Evolutionary conservation across 2,329 filamentous ascomycete species (phyloP), one percentile per base, ranked within the genome.

Genomic region (Aspergillus sp.): DNA sequence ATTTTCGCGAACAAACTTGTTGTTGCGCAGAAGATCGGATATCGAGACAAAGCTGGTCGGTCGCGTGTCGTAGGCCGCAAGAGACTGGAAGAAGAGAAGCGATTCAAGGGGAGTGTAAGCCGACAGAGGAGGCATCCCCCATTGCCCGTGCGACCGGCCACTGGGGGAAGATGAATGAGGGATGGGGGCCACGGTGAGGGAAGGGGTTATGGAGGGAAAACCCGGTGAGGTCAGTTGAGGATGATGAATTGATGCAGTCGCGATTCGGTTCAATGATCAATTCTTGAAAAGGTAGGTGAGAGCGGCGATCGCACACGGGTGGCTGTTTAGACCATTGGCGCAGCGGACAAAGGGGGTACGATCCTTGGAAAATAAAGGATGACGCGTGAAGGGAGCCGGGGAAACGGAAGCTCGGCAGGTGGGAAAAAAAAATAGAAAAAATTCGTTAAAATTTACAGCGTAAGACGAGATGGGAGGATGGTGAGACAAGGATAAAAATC

Each of bases 61-160:
- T 64, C 86, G 83, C 64, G 86, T 79, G 70, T 89, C 89, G 74
- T 89, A 82, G 65, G 81, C 80, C 65, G 86, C 83, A 63, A 96
- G 83, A 60, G 88, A 88, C 77, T 93, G 90, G 78, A 95, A 93
- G 69, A 96, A 83, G 65, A 95, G 84, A 61, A 96, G 83, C 70
- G 88, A 89, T 83, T 96, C 92, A 80, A 96, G 89, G 66, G 88
- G 85, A 71, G 91, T 93, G 77, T 95, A 93, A 69, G 82, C 80
- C 71, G 85, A 82, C 75, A 81, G 71, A 74, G 80, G 79, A 78
- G 80, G 82, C 83, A 86, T 86, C 73, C 79, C 81, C 74, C 74
- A 77, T 77, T 73, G 71, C 71, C 72, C 67, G 69, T 68, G 67
- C 61, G 63, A 63, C 66, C 68, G 73, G 73, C 73, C 68, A 69